Conservation (phyloP, 306 rosid species). For the Trifolium pratense region DNA sequence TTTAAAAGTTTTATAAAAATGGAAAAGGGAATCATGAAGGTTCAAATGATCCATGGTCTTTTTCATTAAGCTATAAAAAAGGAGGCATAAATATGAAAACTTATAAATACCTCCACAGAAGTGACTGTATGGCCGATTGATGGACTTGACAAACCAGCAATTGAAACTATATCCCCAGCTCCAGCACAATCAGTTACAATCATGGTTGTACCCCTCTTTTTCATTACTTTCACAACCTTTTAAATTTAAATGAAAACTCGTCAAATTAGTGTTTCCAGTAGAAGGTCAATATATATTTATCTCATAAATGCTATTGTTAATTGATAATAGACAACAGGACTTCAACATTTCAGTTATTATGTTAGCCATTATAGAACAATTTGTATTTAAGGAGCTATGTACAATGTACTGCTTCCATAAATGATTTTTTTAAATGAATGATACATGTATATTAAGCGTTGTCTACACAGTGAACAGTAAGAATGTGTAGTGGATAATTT, state of each 20-base stretch:
- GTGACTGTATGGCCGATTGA: slow-evolving; percentile 92
- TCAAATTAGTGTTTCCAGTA: slow-evolving; percentile 22
- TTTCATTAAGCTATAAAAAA: slow-evolving; percentile 9
- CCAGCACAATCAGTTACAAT: slow-evolving; percentile 85
- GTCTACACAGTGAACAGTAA: slow-evolving; percentile 18
- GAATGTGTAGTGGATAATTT: slow-evolving; percentile 13
- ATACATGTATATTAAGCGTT: background rate
- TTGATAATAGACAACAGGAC: slow-evolving; percentile 16
- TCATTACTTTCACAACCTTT: slow-evolving; percentile 88
- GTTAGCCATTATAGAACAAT: slow-evolving; percentile 30
- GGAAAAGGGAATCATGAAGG: background rate
- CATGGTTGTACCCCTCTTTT: slow-evolving; percentile 84
- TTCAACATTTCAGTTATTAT: slow-evolving; percentile 24
- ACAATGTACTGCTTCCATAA: slow-evolving; percentile 14
- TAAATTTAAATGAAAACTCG: slow-evolving; percentile 41
- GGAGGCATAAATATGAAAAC: slow-evolving; percentile 13
- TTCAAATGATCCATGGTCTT: slow-evolving; percentile 9
- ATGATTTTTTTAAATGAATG: slow-evolving; percentile 8
- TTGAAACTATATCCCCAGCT: slow-evolving; percentile 94
- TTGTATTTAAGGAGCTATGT: slow-evolving; percentile 23
- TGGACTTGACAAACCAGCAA: slow-evolving; percentile 88
- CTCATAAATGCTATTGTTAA: background rate
- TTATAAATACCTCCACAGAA: slow-evolving; percentile 63
- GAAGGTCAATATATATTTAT: slow-evolving; percentile 37
- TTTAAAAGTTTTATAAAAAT: background rate